Evolutionary conservation across 2,329 filamentous ascomycete species (phyloP).

Genomic region (Geosmithia morbida): DNA sequence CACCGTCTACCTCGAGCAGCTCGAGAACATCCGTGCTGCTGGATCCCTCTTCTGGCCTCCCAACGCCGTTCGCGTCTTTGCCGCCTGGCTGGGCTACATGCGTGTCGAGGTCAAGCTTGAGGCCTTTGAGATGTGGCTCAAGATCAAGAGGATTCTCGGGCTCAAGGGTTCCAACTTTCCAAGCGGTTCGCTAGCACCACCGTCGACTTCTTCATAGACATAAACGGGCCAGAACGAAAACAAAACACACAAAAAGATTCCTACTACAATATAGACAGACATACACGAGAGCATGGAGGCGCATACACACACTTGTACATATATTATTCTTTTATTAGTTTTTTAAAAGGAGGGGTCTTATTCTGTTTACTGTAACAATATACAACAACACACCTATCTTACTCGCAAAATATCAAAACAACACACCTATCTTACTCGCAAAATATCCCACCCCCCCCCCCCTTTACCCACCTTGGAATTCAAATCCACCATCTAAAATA

Average conservation of each 20-base stretch:
- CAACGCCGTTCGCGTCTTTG: constrained; percentile 37
- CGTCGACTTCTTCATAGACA: background rate
- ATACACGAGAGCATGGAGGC: background rate
- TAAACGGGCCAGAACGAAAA: background rate
- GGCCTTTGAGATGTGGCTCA: constrained; percentile 47
- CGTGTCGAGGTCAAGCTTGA: constrained; percentile 49
- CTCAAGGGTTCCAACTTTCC: constrained; percentile 13
- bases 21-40: constrained; percentile 37
- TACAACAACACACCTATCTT: background rate
- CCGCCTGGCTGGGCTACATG: constrained; percentile 42
- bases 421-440: no score
- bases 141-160: constrained; percentile 32
- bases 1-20: constrained; percentile 50
- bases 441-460: no score
- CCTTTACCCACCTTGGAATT: no score
- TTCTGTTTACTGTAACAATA: constrained; percentile 4
- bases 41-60: constrained; percentile 44
- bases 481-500: no score
- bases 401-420: background rate
- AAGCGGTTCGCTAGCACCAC: constrained; percentile 6
- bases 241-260: background rate
- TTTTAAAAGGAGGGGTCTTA: background rate
- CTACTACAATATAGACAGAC: constrained; percentile 1
- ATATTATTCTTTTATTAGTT: constrained; percentile 5
- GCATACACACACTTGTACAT: background rate